Evolutionary conservation across 2,329 filamentous ascomycete genomes (phyloP).

Genomic region (Fusarium chlamydosporum): DNA sequence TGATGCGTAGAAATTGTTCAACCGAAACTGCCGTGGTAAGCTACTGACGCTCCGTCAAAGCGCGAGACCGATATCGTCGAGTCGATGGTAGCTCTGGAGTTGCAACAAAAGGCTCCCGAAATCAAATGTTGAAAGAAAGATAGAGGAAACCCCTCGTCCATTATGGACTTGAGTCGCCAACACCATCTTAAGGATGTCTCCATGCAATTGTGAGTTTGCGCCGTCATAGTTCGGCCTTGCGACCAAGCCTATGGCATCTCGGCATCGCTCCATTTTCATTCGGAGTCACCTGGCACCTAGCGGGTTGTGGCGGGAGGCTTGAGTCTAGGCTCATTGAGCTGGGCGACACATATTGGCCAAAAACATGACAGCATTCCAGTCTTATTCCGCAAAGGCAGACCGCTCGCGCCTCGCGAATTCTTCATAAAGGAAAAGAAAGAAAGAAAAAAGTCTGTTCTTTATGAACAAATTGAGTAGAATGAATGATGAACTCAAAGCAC

Average conservation of each 20-base stretch:
- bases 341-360: conserved; percentile 34
- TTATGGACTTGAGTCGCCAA: conserved; percentile 24
- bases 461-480: conserved; percentile 6
- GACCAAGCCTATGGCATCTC: conserved; percentile 38
- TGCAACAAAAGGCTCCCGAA: not conserved
- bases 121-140: not conserved
- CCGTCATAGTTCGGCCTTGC: conserved; percentile 40
- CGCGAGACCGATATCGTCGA: conserved; percentile 10
- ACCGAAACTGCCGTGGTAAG: conserved; percentile 15
- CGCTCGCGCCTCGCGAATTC: conserved; percentile 21
- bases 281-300: conserved; percentile 42
- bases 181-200: conserved; percentile 38
- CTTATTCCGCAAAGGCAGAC: conserved; percentile 20
- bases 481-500: conserved; percentile 15
- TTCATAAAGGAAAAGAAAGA: conserved; percentile 6
- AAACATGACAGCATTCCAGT: conserved; percentile 48
- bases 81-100: conserved; percentile 6
- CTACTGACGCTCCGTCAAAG: conserved; percentile 1
- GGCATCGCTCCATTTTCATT: conserved; percentile 24
- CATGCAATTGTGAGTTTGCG: conserved; percentile 40
- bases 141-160: conserved; percentile 19
- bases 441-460: not conserved
- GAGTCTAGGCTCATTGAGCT: conserved; percentile 47
- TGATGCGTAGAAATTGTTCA: conserved; percentile 15
- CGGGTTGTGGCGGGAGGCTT: conserved; percentile 50